Base-by-base conservation (phyloP, 2,329 filamentous ascomycete genomes). In the Paraphaeosphaeria sporulosa region DNA sequence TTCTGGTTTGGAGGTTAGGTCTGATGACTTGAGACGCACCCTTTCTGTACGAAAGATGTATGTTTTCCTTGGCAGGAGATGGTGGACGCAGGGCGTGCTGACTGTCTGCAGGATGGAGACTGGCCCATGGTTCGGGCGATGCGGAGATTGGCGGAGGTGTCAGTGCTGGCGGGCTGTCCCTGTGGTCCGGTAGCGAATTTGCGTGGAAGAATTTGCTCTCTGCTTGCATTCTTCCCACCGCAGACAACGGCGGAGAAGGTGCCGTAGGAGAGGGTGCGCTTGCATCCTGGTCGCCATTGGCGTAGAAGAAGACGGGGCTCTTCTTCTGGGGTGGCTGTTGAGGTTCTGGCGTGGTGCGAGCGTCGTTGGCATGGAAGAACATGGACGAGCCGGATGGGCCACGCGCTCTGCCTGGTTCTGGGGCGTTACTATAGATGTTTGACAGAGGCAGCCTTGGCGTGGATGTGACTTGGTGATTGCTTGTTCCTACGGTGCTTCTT, bases 361-460 rank as follows among this genome's bases (percentile, higher is more conserved):
- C 90, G 68, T 97, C 92, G 75, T 89, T 92, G 30, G 94, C 95
- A 75, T 96, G 94, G 76, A 99, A 97, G 84, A 98, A 98, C 80
- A 93, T 94, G 55, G 89, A 79, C 21, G 79, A 78, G 40, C 72
- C 71, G 50, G 79, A 78, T 30, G 72, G 71, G 48, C 73, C 75
- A 48, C 67, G 65, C 13, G 64, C 55, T 15, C 62, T 64, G 27
- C 66, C 70, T 3, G 58, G 36, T 25, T 76, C 75, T 61, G 69
- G 61, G 2, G 64, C 50, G 30, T 68, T 59, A 17, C 57, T 71
- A 61, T 75, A 71, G 12, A 66, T 55, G 56, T 64, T 76, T 9
- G 65, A 63, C 30, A 70, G 59, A n/a, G 66, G 66, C 17, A 69
- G 64, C 34, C 74, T 68, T 38, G 71, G 68, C 19, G 68, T 64